A percentile compares a stretch with the other conserved stretches of the same genome.
Conservation (phyloP, 148 eudicot species). For the Agrostemma githago region DNA sequence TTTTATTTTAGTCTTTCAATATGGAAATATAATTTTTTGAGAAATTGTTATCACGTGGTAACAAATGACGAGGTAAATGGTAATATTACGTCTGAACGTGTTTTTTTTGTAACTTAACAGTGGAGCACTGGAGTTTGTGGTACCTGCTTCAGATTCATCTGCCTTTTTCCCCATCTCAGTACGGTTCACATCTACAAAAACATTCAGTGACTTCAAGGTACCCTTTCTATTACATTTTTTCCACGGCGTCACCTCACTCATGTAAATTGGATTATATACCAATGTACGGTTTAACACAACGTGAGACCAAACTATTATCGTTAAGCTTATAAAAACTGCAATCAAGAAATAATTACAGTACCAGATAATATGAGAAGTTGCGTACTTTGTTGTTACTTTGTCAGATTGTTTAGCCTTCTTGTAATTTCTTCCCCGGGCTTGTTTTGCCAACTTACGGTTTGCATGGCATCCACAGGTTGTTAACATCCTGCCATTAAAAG, state of each 20-base stretch:
- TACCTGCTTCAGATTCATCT: slow-evolving; percentile 85
- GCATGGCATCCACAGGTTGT: slow-evolving; percentile 43
- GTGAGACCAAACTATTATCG: neutral
- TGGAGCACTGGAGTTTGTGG: slow-evolving; percentile 90
- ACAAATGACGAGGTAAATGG: neutral
- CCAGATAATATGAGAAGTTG: neutral
- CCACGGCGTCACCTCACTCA: neutral
- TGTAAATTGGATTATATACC: neutral
- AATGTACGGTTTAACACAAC: neutral
- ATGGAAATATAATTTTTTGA: neutral
- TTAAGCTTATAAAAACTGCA: neutral
- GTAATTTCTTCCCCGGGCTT: neutral
- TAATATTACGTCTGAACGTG: neutral
- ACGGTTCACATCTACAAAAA: slow-evolving; percentile 70
- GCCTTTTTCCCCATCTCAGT: slow-evolving; percentile 87
- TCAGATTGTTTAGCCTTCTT: neutral
- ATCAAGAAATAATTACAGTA: neutral
- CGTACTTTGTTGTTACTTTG: neutral
- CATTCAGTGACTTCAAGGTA: slow-evolving; percentile 90
- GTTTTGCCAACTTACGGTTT: neutral
- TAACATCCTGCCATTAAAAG: slow-evolving; percentile 66
- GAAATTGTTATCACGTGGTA: neutral
- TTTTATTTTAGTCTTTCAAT: neutral
- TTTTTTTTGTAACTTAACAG: slow-evolving; percentile 36
- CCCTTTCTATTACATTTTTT: neutral